A percentile compares a stretch with the other conserved stretches of the same genome.
Evolutionary conservation across 1,284 basidiomycete species (phyloP).

Genomic region (Singerocomus rubriflavus): DNA sequence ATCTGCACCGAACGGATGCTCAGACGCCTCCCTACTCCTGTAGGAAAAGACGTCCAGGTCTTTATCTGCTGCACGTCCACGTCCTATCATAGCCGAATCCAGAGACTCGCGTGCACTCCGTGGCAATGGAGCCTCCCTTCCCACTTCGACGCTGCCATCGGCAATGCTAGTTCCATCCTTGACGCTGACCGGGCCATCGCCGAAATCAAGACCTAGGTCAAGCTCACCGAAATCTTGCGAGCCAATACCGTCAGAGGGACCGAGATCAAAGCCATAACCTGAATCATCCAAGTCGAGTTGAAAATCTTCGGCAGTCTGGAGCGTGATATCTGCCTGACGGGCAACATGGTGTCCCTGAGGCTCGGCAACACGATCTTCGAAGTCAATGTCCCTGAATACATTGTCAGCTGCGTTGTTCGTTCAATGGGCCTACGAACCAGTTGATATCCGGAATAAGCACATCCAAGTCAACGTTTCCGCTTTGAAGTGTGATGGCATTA

Average conservation of each 20-base stretch:
- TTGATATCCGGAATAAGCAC: constrained; percentile 79
- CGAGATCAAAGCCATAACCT: constrained; percentile 62
- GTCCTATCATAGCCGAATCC: constrained; percentile 55
- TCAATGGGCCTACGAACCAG: constrained; percentile 46
- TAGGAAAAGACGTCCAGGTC: constrained; percentile 57
- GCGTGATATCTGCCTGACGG: constrained; percentile 79
- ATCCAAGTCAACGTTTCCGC: constrained; percentile 71
- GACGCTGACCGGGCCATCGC: constrained; percentile 46
- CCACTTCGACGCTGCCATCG: constrained; percentile 69
- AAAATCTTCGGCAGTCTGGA: constrained; percentile 68
- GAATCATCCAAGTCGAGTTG: constrained; percentile 59
- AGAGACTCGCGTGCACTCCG: constrained; percentile 53
- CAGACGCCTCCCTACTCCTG: constrained; percentile 60
- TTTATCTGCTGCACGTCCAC: constrained; percentile 44
- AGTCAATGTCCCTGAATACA: constrained; percentile 66
- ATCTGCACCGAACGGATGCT: constrained; percentile 59
- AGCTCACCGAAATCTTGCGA: constrained; percentile 79
- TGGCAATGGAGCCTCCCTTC: constrained; percentile 61
- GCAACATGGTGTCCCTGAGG: constrained; percentile 78
- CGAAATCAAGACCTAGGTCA: constrained; percentile 72
- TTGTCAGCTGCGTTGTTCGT: not conserved
- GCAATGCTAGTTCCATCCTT: constrained; percentile 44
- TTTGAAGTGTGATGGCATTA: constrained; percentile 83
- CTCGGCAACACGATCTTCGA: constrained; percentile 63
- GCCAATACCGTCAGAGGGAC: constrained; percentile 77